Evolutionary conservation across 176 grass and related monocot species (phyloP).

Genomic region (Triticum monococcum): DNA sequence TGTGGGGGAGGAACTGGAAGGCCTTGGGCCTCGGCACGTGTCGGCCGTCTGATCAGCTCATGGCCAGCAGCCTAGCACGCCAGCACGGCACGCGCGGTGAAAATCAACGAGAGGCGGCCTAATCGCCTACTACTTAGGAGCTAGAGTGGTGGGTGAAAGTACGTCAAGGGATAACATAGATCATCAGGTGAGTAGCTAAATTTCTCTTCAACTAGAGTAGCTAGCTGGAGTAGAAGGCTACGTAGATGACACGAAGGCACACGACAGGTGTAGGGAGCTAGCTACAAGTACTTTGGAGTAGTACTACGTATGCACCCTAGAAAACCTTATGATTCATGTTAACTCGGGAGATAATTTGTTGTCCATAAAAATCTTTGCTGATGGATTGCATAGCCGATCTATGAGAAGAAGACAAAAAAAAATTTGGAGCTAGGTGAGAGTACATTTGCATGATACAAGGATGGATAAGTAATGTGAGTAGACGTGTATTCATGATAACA

Average conservation of each 20-base stretch:
- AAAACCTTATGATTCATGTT: not conserved
- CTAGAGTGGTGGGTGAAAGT: not conserved
- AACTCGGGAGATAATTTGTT: not conserved
- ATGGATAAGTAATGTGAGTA: too few species aligned
- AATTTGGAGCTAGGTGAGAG: too few species aligned
- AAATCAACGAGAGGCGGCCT: not conserved
- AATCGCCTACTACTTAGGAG: not conserved
- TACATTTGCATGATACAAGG: too few species aligned
- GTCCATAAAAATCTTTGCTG: not conserved
- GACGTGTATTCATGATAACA: not conserved
- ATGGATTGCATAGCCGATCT: not conserved
- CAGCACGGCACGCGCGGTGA: not conserved
- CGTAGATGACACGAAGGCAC: too few species aligned
- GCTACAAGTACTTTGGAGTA: too few species aligned
- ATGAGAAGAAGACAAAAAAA: too few species aligned
- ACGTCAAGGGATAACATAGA: not conserved
- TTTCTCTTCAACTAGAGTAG: not conserved
- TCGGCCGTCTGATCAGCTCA: not conserved
- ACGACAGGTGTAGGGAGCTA: too few species aligned
- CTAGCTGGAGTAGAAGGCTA: too few species aligned
- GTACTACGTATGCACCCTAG: too few species aligned
- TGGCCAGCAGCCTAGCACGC: not conserved
- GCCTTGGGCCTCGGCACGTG: conserved; percentile 7
- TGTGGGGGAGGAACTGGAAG: not conserved
- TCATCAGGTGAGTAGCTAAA: not conserved